A percentile compares a stretch with the other conserved stretches of the same genome.
These are phyloP conservation scores for Aspergillus heteromorphus DNA, from an alignment of 495 filamentous ascomycete species.

Conservation along the genomic window DNA sequence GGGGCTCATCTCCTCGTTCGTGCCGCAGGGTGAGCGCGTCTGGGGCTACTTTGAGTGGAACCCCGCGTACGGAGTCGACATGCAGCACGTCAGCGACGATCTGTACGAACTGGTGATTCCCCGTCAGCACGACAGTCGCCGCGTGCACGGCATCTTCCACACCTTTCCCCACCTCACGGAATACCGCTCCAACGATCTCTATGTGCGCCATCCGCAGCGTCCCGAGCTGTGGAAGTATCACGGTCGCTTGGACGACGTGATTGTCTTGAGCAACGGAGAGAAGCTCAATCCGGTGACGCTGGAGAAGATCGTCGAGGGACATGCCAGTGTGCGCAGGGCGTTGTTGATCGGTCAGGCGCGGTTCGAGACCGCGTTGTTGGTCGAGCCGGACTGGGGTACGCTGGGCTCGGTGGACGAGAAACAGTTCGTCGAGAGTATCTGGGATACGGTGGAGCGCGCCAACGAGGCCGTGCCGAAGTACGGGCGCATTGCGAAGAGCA, in stretches of 20 bases:
- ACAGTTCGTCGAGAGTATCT: slow-evolving; percentile 28
- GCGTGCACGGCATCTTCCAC: slow-evolving; percentile 26
- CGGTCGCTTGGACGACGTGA: slow-evolving; percentile 52
- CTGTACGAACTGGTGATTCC: slow-evolving; percentile 12
- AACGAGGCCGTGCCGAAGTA: slow-evolving; percentile 37
- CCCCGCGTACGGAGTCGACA: slow-evolving; percentile 3
- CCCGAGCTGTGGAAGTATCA: slow-evolving; percentile 43
- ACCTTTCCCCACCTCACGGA: slow-evolving; percentile 48
- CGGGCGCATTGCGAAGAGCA: slow-evolving; percentile 28
- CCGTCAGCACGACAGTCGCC: background rate
- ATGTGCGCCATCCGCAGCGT: slow-evolving; percentile 40
- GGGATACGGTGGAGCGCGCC: slow-evolving; percentile 42
- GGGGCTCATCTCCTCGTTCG: slow-evolving; percentile 27
- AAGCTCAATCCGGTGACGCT: slow-evolving; percentile 54
- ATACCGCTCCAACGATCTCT: slow-evolving; percentile 53
- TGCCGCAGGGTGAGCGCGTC: slow-evolving; percentile 33
- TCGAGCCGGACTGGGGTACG: slow-evolving; percentile 35
- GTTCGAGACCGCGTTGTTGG: slow-evolving; percentile 41
- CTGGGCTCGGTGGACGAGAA: background rate
- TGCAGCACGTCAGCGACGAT: background rate
- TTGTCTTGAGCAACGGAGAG: slow-evolving; percentile 57
- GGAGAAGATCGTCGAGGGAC: slow-evolving; percentile 38
- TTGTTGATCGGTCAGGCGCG: slow-evolving; percentile 44
- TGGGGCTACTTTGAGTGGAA: slow-evolving; percentile 37
- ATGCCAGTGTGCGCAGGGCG: slow-evolving; percentile 41